Evolutionary conservation across 306 rosid species (phyloP), one percentile per base, ranked within the genome.

Genomic region (Corylus avellana): DNA sequence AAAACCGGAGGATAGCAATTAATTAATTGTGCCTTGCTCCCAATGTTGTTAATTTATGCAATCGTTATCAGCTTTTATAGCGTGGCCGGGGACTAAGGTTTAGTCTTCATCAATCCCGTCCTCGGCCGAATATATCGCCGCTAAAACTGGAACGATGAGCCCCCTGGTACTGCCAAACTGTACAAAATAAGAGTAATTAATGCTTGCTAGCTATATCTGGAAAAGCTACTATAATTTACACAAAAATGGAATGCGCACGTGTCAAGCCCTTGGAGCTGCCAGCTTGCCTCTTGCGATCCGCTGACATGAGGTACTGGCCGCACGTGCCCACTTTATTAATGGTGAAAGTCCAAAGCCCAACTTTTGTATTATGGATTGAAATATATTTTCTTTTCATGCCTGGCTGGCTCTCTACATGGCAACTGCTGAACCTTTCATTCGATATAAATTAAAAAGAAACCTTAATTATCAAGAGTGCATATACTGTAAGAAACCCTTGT

Each of bases 381-480:
- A 49, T 50, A 12, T 25, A 61, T 11, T 22, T 27, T 61, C 62
- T 56, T 56, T 56, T 25, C 29, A 56, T 35, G 70, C 6, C 1
- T 16, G 46, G 25, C 25, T 22, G 25, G 25, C 25, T 22, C 25
- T 22, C 25, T 35, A 32, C 70, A 64, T 64, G 11, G 70, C 42
- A 64, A 8, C 70, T 35, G 48, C 48, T 35, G 70, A 64, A 64
- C 7, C 70, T 64, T 64, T 64, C 70, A 16, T 64, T 64, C 46
- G 47, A 13, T 64, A 7, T 29, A 29, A 29, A 1, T 29, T 29
- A 29, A 29, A 64, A 64, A 12, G 32, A 59, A 25, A 59, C 66
- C 66, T 11, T 22, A 10, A 10, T 11, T 35, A 10, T 11, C 64
- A 8, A 58, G 27, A 20, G 37, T 59, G 2, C 6, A 20, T 4